Base-by-base conservation (phyloP, 306 rosid genomes). In the Hippophae rhamnoides region DNA sequence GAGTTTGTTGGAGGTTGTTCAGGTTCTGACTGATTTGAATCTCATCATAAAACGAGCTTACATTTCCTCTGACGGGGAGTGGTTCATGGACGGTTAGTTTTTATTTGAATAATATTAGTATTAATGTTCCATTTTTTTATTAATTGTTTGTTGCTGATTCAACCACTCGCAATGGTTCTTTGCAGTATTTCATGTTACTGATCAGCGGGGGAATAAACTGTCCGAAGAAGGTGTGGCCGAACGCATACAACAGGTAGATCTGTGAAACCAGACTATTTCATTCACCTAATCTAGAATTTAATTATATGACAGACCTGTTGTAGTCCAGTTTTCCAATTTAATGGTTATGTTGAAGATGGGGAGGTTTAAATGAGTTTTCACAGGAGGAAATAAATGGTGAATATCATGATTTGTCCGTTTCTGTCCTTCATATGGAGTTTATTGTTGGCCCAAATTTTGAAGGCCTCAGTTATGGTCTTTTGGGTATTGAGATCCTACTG, bases 31-130 rank as follows among this genome's bases (percentile, higher is more conserved):
- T 56, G 99, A 92, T 81, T 72, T 88, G 81, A 85, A 85, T 68
- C 93, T 92, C 74, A 73, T 82, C 45, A 73, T 92, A 9, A 72
- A 85, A 71, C 78, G 96, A 66, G 99, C 95, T 68, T 92, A 92
- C 74, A 92, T 92, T 76, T 88, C 99, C 51, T 92, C 99, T 13
- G 99, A 92, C 73, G 96, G 96, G 43, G 96, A 74, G 68, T 92
- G 99, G 99, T 88, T 92, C 78, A 92, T 92, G 99, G 99, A 92
- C 80, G 99, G 99, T 92, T 52, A 63, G 73, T 13, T 65, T 76
- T 55, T 46, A 11, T 58, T 40, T 69, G 58, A 65, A 14, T 42
- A 44, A 61, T 38, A n/a, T 27, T 48, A 13, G 13, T 18, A 41
- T 11, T 5, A 46, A 23, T 38, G 10, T 43, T 51, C 8, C 40